phyloP scores from a whole-genome alignment of 306 rosid genomes.

The Cicer chorassanicum region DNA sequence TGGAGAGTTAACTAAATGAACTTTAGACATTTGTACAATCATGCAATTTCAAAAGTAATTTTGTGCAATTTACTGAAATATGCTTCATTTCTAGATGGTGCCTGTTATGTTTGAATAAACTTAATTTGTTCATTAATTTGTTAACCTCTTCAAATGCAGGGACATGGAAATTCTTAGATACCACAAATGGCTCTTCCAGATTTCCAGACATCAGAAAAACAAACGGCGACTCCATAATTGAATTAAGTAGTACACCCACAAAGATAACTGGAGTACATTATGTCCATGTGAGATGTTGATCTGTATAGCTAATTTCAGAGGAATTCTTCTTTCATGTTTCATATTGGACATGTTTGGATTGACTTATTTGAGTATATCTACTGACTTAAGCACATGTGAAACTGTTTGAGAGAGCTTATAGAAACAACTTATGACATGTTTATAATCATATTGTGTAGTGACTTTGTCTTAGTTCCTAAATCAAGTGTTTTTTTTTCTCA shows the following conservation, averaged over 20 bases:
- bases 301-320: slow-evolving; percentile 30
- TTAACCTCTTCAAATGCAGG: slow-evolving; percentile 66
- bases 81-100: slow-evolving; percentile 17
- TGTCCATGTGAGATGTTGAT: slow-evolving; percentile 71
- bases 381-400: too few relatives aligned
- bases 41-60: slow-evolving; percentile 29
- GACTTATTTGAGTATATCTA: too few relatives aligned
- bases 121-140: slow-evolving; percentile 6
- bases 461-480: slow-evolving; percentile 3
- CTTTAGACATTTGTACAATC: slow-evolving; percentile 22
- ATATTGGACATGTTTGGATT: too few relatives aligned
- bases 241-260: slow-evolving; percentile 81
- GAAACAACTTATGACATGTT: too few relatives aligned
- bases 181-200: slow-evolving; percentile 77
- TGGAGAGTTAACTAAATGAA: slow-evolving; percentile 31
- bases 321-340: slow-evolving; percentile 29
- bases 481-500: neutral
- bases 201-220: slow-evolving; percentile 80
- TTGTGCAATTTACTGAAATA: slow-evolving; percentile 28
- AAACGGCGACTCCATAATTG: slow-evolving; percentile 77
- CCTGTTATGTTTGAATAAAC: slow-evolving; percentile 11
- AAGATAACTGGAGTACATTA: slow-evolving; percentile 97
- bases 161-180: slow-evolving; percentile 72
- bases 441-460: neutral
- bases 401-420: too few relatives aligned